A percentile compares a stretch with the other conserved stretches of the same genome.
Evolutionary conservation across 768 basidiomycete genomes (phyloP).

Genomic region (Cystobasidium tubakii): DNA sequence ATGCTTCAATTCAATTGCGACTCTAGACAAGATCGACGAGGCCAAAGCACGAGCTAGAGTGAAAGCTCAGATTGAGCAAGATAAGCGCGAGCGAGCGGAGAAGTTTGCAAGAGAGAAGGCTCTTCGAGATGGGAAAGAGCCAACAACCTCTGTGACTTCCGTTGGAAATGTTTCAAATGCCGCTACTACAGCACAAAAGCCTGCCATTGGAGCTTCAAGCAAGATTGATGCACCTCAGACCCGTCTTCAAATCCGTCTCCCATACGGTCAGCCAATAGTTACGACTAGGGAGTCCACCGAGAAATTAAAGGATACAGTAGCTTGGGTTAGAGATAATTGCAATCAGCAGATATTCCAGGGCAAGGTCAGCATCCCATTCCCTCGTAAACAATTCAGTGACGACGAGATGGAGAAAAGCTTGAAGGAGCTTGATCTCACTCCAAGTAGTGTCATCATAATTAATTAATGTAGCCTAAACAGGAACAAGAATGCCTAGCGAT

Average conservation of each 20-base stretch:
- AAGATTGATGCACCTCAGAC: conserved; percentile 58
- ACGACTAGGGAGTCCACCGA: conserved; percentile 49
- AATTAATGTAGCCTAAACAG: conserved; percentile 21
- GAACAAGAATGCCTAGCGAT: too few species aligned
- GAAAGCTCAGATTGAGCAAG: conserved; percentile 89
- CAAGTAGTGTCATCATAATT: conserved; percentile 37
- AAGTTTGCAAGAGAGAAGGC: conserved; percentile 87
- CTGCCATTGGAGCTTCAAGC: conserved; percentile 49
- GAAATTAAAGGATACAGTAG: conserved; percentile 39
- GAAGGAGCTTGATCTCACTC: conserved; percentile 36
- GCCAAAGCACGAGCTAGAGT: conserved; percentile 75
- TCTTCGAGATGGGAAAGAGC: conserved; percentile 64
- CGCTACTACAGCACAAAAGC: conserved; percentile 47
- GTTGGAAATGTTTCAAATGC: conserved; percentile 48
- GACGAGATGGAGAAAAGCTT: conserved; percentile 38
- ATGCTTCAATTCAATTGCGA: background rate
- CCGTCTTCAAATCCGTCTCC: conserved; percentile 79
- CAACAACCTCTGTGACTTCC: conserved; percentile 40
- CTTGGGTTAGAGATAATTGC: conserved; percentile 38
- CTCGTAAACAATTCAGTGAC: conserved; percentile 26
- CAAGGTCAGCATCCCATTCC: conserved; percentile 35
- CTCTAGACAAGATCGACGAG: conserved; percentile 82
- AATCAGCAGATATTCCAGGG: background rate
- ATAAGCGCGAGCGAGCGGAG: conserved; percentile 81
- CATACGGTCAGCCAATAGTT: conserved; percentile 71